Conservation (phyloP, 2,329 filamentous ascomycete species). For the Penicillium brasilianum region DNA sequence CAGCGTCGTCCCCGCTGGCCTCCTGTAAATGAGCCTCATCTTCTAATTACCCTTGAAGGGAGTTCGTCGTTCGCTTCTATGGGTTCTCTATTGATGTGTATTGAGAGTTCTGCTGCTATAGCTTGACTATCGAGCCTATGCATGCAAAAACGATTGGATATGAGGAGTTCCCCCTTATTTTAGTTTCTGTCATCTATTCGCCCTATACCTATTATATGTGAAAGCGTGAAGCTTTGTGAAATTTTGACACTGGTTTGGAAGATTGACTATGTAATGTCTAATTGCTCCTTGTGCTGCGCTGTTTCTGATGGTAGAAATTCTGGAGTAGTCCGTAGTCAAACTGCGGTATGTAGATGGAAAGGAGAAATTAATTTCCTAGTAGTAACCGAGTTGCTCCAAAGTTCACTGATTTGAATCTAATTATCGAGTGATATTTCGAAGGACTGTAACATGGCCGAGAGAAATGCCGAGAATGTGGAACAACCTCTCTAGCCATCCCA, state of each 20-base stretch:
- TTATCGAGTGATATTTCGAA: too few relatives aligned
- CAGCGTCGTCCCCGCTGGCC: conserved; percentile 18
- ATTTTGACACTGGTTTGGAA: conserved; percentile 10
- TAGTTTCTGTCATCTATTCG: conserved; percentile 18
- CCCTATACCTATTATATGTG: conserved; percentile 22
- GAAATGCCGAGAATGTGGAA: too few relatives aligned
- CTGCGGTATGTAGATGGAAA: too few relatives aligned
- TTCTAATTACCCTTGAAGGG: conserved; percentile 21
- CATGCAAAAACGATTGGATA: conserved; percentile 24
- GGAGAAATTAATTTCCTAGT: too few relatives aligned
- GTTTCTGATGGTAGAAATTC: too few relatives aligned
- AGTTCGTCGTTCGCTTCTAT: conserved; percentile 28
- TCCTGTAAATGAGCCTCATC: conserved; percentile 19
- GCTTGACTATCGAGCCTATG: conserved; percentile 18
- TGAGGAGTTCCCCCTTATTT: conserved; percentile 25
- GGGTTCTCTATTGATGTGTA: conserved; percentile 24
- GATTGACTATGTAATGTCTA: neutral
- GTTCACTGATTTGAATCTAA: too few relatives aligned
- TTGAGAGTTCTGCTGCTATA: conserved; percentile 12
- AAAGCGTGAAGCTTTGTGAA: conserved; percentile 13
- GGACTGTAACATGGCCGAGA: too few relatives aligned
- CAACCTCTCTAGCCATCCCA: neutral
- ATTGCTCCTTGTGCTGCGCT: too few relatives aligned
- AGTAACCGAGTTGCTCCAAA: too few relatives aligned
- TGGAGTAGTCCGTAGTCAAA: too few relatives aligned